Conservation (phyloP, 2,329 filamentous ascomycete species). For the Ophiostoma sp. region DNA sequence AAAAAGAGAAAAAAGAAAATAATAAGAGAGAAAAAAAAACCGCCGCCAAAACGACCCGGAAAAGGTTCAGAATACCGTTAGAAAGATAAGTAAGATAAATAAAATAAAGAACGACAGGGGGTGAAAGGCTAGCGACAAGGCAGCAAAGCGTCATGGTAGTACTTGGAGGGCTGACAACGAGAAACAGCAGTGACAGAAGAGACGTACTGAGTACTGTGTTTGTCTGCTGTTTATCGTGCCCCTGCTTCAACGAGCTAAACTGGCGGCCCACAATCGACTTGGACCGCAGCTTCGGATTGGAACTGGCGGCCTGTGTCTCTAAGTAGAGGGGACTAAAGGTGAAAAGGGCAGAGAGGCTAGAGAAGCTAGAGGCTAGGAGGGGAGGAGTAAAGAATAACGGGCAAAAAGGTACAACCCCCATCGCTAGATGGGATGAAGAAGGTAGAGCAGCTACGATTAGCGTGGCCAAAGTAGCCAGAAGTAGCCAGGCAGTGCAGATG, state of each 20-base stretch:
- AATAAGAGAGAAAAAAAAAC: background rate
- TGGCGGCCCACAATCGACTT: background rate
- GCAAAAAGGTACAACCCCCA: constrained; percentile 7
- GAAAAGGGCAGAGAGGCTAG: background rate
- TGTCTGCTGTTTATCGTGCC: no score
- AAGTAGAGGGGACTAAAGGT: background rate
- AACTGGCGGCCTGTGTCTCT: no score
- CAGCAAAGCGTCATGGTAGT: background rate
- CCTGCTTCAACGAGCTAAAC: background rate
- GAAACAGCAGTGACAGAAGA: background rate
- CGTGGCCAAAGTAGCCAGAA: no score
- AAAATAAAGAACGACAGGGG: constrained; percentile 12
- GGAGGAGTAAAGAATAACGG: background rate
- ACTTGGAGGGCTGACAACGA: background rate
- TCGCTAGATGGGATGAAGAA: background rate
- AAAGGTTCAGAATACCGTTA: constrained; percentile 3
- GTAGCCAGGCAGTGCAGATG: no score
- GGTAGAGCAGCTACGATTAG: background rate
- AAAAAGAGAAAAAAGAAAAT: background rate
- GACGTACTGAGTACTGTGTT: no score
- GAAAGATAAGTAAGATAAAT: background rate
- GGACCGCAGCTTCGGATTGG: no score
- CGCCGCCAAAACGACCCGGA: background rate
- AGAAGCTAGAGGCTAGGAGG: constrained; percentile 1
- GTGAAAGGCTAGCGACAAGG: background rate